Base-by-base conservation (phyloP, 2,329 filamentous ascomycete species). In the Myriangium duriaei region DNA sequence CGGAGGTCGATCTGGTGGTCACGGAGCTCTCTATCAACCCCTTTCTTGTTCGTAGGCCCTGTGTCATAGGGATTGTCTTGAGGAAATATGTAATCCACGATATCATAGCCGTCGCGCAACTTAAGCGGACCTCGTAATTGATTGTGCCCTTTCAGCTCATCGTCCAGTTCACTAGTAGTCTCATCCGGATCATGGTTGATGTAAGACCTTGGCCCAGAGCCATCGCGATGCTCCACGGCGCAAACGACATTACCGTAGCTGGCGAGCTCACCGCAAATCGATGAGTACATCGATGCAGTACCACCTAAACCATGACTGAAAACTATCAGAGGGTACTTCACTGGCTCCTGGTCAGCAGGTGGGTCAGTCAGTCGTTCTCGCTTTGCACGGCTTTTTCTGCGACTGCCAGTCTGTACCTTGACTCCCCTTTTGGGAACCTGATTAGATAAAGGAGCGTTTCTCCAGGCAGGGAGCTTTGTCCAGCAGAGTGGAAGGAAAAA, bases 291-390 rank as follows among this genome's bases (percentile, higher is more conserved):
- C 2, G 74, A 78, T 32, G 74, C 59, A 2, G 72, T 77, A 0
- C 74, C 76, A 4, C 76, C 74, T 4, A 81, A 56, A 0, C 76
- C 76, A 53, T 81, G 76, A 47, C 72, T 77, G 53, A 81, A 81
- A 14, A 81, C 62, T 21, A 81, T 61, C 14, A 79, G 58, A 1
- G 76, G 75, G 42, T 79, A 80, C 3, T 45, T 61, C 0, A 72
- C 70, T 42, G 49, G 54, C 18, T 56, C 54, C 2, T 48, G 38
- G 1, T 47, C 45, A 16, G 59, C 57, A 6, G 56, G 57, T 1
- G 55, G 54, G 1, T 59, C 62, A 7, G 30, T 33, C 7, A 31
- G 36, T 11, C 36, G 29, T 30, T 39, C 36, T 32, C 17, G 16
- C 16, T 60, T 61, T 4, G 48, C 42, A n/a, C 30, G 19, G 4